A percentile compares a stretch with the other conserved stretches of the same genome.
Evolutionary conservation across 192 early-diverging fungal species (phyloP).

Genomic region (Entophlyctis luteolus): DNA sequence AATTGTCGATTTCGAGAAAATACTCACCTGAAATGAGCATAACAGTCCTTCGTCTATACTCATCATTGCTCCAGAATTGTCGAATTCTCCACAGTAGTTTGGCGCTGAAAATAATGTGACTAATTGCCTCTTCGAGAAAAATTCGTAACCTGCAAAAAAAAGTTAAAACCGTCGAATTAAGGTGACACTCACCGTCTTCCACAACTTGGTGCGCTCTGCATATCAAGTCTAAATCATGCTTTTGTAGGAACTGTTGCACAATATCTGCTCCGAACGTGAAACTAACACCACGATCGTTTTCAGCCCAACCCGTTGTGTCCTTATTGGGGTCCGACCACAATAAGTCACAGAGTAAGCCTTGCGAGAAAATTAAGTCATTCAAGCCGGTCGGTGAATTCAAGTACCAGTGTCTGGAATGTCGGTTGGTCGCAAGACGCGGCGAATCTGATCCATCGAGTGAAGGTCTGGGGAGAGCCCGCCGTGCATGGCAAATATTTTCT

Average conservation of each 20-base stretch:
- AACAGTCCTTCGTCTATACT: slow-evolving; percentile 65
- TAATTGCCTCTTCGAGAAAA: slow-evolving; percentile 92
- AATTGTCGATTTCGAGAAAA: not conserved
- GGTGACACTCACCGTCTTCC: slow-evolving; percentile 98
- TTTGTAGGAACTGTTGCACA: slow-evolving; percentile 85
- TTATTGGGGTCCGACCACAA: slow-evolving; percentile 98
- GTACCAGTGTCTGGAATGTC: slow-evolving; percentile 96
- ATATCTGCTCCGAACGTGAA: slow-evolving; percentile 96
- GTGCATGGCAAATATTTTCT: slow-evolving; percentile 98
- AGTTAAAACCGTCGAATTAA: too few species aligned
- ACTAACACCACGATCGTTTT: slow-evolving; percentile 93
- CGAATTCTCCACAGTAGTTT: slow-evolving; percentile 84
- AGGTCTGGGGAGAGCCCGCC: slow-evolving; percentile 95
- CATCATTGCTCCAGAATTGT: slow-evolving; percentile 69
- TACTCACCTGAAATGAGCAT: slow-evolving; percentile 57
- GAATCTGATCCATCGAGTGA: slow-evolving; percentile 95
- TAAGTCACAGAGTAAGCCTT: slow-evolving; percentile 87
- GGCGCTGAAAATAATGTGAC: slow-evolving; percentile 95
- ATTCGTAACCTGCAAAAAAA: slow-evolving; percentile 96
- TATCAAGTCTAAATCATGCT: slow-evolving; percentile 94
- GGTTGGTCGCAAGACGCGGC: slow-evolving; percentile 94
- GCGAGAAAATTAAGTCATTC: not conserved
- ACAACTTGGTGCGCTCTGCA: slow-evolving; percentile 98
- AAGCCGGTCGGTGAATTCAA: not conserved
- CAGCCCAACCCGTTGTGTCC: slow-evolving; percentile 90